Conservation (phyloP, 2,329 filamentous ascomycete genomes). For the Thielaviopsis musarum region DNA sequence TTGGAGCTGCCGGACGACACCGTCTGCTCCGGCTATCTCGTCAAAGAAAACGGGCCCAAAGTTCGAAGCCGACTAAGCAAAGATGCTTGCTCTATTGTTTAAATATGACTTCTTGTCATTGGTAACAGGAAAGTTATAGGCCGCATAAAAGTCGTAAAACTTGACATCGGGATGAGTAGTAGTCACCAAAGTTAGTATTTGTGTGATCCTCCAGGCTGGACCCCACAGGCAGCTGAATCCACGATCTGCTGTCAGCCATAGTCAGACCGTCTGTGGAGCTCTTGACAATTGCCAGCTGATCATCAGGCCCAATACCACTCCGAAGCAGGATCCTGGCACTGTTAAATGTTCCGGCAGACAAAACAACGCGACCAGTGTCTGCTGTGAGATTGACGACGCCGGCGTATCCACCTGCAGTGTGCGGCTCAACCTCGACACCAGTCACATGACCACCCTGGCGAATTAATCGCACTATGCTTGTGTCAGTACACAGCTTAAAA, state of each 20-base stretch:
- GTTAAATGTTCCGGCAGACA: conserved; percentile 54
- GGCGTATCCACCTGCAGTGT: conserved; percentile 31
- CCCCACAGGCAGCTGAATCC: conserved; percentile 43
- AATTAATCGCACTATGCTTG: conserved; percentile 49
- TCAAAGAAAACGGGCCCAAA: conserved; percentile 41
- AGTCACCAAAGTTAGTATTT: conserved; percentile 32
- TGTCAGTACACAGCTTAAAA: conserved; percentile 51
- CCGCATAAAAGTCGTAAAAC: conserved; percentile 50
- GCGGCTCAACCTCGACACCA: conserved; percentile 49
- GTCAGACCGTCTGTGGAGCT: conserved; percentile 31
- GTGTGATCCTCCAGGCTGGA: conserved; percentile 41
- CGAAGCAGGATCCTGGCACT: conserved; percentile 51
- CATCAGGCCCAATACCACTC: conserved; percentile 47
- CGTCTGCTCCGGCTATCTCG: conserved; percentile 38
- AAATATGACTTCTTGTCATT: conserved; percentile 26
- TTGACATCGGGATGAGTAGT: conserved; percentile 27
- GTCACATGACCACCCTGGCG: conserved; percentile 44
- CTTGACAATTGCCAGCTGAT: conserved; percentile 37
- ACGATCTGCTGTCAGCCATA: conserved; percentile 32
- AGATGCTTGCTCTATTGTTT: conserved; percentile 36
- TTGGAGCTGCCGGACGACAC: conserved; percentile 45
- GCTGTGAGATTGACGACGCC: conserved; percentile 44
- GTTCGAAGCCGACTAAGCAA: conserved; percentile 48
- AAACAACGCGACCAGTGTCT: conserved; percentile 45
- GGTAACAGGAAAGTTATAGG: conserved; percentile 32